Percentiles rank a stretch among this genome's conserved stretches.
Evolutionary conservation across 2,329 filamentous ascomycete species (phyloP).

Genomic region (Rhynchosporium secalis): DNA sequence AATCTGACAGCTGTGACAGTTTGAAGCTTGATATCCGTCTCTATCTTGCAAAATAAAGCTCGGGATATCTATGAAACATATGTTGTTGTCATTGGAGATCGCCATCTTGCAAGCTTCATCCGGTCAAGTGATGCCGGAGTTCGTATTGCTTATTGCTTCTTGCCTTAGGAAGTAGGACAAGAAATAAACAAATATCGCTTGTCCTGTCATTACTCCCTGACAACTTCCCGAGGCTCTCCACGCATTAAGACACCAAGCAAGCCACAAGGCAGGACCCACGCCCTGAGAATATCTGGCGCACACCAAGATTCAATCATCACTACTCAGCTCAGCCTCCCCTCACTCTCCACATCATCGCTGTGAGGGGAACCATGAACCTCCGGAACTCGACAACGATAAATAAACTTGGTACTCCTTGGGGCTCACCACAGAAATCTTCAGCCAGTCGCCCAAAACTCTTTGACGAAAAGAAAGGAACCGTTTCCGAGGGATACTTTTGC

Average conservation of each 20-base stretch:
- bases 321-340: not conserved
- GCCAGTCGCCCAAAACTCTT: no score
- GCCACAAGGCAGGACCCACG: conserved; percentile 9
- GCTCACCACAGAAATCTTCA: not conserved
- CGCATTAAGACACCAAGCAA: conserved; percentile 11
- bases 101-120: not conserved
- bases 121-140: not conserved
- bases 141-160: no score
- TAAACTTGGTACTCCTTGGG: not conserved
- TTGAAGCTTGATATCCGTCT: not conserved
- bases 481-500: no score
- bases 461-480: no score
- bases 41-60: not conserved
- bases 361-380: not conserved
- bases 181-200: not conserved
- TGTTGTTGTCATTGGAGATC: conserved; percentile 1
- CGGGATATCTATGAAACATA: not conserved
- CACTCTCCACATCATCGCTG: not conserved
- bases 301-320: conserved; percentile 1
- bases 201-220: not conserved
- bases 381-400: not conserved
- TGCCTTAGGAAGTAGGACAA: no score
- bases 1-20: not conserved
- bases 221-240: not conserved
- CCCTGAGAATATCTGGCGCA: not conserved